Percentiles rank a stretch among this genome's conserved stretches.
Evolutionary conservation across 768 basidiomycete species (phyloP).

Genomic region (Tulasnella sp.): DNA sequence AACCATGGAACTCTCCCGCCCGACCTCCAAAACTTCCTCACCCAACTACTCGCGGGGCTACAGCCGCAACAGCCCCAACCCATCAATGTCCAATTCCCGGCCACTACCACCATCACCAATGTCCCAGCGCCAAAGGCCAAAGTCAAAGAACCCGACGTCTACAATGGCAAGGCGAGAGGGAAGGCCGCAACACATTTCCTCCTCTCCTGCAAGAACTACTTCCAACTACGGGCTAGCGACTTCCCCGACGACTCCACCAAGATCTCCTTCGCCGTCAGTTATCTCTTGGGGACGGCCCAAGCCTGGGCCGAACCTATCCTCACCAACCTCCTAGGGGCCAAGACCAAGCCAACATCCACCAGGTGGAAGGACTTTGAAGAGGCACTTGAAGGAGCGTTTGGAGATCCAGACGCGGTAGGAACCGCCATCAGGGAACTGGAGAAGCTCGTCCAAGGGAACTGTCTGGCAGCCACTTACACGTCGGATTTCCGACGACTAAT

Average conservation of each 20-base stretch:
- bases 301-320: not conserved
- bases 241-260: not conserved
- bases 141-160: not conserved
- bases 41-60: no score
- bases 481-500: not conserved
- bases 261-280: not conserved
- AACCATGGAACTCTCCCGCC: no score
- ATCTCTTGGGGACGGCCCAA: not conserved
- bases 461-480: not conserved
- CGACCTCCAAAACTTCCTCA: no score
- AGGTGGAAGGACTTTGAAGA: not conserved
- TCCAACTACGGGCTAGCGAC: not conserved
- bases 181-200: not conserved
- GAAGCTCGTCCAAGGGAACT: not conserved
- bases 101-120: no score
- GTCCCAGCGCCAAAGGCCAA: no score
- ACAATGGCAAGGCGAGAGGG: not conserved
- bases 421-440: not conserved
- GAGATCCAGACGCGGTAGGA: not conserved
- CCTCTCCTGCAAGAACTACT: not conserved
- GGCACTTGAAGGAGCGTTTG: not conserved
- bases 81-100: no score
- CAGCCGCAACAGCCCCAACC: no score
- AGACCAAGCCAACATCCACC: not conserved
- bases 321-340: not conserved